Conservation (phyloP, 768 basidiomycete genomes). For the Tephrocybe rancida region DNA sequence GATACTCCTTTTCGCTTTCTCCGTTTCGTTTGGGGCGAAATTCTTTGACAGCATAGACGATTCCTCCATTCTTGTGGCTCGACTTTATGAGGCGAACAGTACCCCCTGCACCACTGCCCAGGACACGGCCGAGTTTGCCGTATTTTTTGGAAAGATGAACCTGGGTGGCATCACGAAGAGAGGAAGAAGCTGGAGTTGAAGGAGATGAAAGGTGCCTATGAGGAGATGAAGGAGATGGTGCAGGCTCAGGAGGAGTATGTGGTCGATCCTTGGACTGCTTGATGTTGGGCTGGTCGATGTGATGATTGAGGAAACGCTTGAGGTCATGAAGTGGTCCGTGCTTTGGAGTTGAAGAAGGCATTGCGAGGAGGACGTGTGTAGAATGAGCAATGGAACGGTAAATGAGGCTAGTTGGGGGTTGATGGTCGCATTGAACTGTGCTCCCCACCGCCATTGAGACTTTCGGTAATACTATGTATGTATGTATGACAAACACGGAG, state of each 20-base stretch:
- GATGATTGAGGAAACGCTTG: conserved; percentile 93
- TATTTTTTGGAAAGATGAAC: conserved; percentile 98
- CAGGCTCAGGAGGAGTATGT: conserved; percentile 27
- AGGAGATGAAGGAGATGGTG: conserved; percentile 25
- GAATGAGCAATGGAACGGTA: conserved; percentile 8
- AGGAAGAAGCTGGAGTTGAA: conserved; percentile 33
- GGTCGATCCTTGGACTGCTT: conserved; percentile 50
- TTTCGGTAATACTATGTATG: not conserved
- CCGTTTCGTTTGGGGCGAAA: conserved; percentile 88
- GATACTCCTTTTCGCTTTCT: conserved; percentile 95
- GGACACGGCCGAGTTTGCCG: conserved; percentile 96
- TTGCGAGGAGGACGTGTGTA: conserved; percentile 23
- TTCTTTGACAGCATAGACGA: conserved; percentile 95
- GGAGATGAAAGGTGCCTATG: conserved; percentile 22
- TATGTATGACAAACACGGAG: conserved; percentile 15
- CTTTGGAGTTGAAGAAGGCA: conserved; percentile 34
- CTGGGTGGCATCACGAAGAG: conserved; percentile 81
- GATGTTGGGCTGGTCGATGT: conserved; percentile 47
- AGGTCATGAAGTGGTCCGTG: conserved; percentile 88
- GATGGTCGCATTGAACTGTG: not conserved
- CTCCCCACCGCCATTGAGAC: not conserved
- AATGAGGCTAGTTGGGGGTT: not conserved
- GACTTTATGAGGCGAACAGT: conserved; percentile 96
- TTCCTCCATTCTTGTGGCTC: conserved; percentile 76
- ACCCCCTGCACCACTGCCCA: conserved; percentile 97